A percentile compares a stretch with the other conserved stretches of the same genome.
Conservation (phyloP, 352 stramenopile species). For the Phytophthora melonis region DNA sequence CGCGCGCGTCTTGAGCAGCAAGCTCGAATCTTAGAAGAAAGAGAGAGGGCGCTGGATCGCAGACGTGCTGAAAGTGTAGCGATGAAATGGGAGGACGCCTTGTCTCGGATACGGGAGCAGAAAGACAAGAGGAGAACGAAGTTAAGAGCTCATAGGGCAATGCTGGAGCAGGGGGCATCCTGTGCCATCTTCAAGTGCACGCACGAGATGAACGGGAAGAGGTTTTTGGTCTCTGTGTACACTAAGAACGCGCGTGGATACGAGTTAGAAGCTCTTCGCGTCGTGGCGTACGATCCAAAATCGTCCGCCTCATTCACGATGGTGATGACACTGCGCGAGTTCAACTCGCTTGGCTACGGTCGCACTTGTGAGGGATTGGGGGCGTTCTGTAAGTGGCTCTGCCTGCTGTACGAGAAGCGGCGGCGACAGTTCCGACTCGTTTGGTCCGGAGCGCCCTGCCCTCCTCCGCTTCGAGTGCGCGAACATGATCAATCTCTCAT, state of each 20-base stretch:
- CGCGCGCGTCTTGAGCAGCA: constrained; percentile 31
- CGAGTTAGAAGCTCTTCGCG: constrained; percentile 52
- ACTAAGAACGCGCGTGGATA: constrained; percentile 55
- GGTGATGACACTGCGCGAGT: constrained; percentile 55
- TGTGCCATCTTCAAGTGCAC: constrained; percentile 48
- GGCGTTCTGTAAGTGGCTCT: constrained; percentile 71
- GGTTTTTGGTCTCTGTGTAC: constrained; percentile 55
- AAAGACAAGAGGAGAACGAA: constrained; percentile 18
- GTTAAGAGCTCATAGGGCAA: constrained; percentile 28
- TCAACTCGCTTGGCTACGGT: constrained; percentile 59
- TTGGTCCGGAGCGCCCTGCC: constrained; percentile 66
- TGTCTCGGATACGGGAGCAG: constrained; percentile 35
- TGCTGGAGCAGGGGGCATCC: constrained; percentile 28
- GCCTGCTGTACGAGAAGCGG: constrained; percentile 64
- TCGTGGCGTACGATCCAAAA: constrained; percentile 63
- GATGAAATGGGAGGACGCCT: constrained; percentile 63
- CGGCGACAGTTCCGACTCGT: constrained; percentile 59
- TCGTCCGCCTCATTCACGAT: constrained; percentile 49
- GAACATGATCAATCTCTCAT: constrained; percentile 59
- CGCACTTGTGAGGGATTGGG: constrained; percentile 48
- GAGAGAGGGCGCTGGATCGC: constrained; percentile 36
- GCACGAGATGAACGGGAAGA: constrained; percentile 55
- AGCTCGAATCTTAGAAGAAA: constrained; percentile 7
- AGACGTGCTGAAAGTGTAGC: constrained; percentile 51
- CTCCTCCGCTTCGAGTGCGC: constrained; percentile 59